phyloP scores from a whole-genome alignment of 2,329 filamentous ascomycete species.

The Hypoxylon sp. region DNA sequence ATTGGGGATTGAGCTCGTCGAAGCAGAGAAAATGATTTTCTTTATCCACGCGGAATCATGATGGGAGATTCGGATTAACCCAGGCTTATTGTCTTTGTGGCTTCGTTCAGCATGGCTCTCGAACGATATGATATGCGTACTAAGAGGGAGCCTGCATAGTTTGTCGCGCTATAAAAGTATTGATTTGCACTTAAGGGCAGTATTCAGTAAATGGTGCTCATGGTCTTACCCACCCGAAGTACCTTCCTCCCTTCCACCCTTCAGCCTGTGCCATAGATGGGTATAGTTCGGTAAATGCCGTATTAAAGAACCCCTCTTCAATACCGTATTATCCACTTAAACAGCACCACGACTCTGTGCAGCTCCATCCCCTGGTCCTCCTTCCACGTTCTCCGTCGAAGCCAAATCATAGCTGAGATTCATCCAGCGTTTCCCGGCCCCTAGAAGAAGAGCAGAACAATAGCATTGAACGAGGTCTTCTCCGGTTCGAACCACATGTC shows the following conservation, averaged over 20 bases:
- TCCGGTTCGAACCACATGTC: conserved; percentile 44
- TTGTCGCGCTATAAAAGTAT: neutral
- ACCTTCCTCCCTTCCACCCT: neutral
- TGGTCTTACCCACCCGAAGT: neutral
- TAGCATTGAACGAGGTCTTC: conserved; percentile 24
- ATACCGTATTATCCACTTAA: conserved; percentile 44
- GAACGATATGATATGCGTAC: neutral
- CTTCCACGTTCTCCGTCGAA: conserved; percentile 28
- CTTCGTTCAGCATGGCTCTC: neutral
- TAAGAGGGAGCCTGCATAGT: neutral
- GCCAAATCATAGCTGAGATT: conserved; percentile 33
- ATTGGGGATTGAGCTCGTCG: neutral
- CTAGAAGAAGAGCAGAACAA: conserved; percentile 21
- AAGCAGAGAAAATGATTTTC: neutral
- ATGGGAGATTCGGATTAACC: neutral
- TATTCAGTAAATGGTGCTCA: conserved; percentile 5
- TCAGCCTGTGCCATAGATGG: neutral
- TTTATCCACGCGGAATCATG: neutral
- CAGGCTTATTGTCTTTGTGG: neutral
- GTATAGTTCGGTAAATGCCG: conserved; percentile 13
- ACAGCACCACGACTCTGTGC: conserved; percentile 51
- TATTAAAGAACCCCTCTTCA: conserved; percentile 24
- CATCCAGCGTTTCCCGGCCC: neutral
- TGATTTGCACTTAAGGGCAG: neutral
- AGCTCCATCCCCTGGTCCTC: conserved; percentile 40